Base-by-base conservation (phyloP, 2,329 filamentous ascomycete species). In the Pyrenophora seminiperda region DNA sequence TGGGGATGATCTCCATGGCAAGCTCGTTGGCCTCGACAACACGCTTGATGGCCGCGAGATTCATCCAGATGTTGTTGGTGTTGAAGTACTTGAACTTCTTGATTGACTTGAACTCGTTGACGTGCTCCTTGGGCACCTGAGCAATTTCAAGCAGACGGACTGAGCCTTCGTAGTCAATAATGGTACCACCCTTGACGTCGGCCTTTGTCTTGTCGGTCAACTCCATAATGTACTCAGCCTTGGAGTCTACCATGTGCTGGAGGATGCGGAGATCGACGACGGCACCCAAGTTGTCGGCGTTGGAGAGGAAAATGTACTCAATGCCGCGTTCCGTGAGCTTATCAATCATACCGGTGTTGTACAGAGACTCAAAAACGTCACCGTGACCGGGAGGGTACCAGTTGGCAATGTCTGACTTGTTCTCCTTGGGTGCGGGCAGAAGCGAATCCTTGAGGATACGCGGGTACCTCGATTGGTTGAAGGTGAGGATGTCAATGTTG, bases 61-160 rank as follows among this genome's bases (percentile, higher is more conserved):
- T 96, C 83, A 99, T 89, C 94, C 94, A 99, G 79, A 99, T 97
- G 85, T 99, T 99, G 89, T 99, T 99, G 78, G 94, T 99, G 86
- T 99, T 99, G 88, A 99, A 99, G 87, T 99, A 99, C 85, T 96
- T 97, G 89, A 99, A 99, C 85, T 99, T 99, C 88, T 99, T 99
- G 84, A 99, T 99, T 40, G 92, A 97, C 87, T 99, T 99, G 90
- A 99, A 99, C 81, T 99, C 94, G 80, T 99, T 97, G 76, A 94
- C 90, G 79, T 99, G 94, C 83, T 99, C 91, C 86, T 97, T 99
- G 78, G 94, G 94, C 29, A 99, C 94, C 83, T 99, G 94, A 11
- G 94, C 94, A 69, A 99, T 97, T 82, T 99, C 94, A 44, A 99
- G 89, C 63, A 99, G 88, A 73, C 94, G 92, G 65, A 95, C 93